Conservation (phyloP, 2,329 filamentous ascomycete species). For the Beauveria sp. region DNA sequence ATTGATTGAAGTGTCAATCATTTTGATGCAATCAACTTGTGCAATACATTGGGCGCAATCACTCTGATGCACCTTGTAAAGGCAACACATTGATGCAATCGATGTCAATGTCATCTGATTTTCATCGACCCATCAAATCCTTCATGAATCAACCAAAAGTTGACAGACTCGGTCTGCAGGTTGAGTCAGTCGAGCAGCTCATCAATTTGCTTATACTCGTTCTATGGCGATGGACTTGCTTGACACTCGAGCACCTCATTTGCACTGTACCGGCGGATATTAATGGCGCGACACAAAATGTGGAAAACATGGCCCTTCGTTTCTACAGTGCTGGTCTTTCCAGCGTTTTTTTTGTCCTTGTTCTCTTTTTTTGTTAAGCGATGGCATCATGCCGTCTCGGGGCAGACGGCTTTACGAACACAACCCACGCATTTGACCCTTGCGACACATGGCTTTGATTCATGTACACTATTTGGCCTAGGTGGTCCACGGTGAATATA, state of each 20-base stretch:
- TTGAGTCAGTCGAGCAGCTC: not conserved
- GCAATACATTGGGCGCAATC: too few species aligned
- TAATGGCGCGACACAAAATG: slow-evolving; percentile 1
- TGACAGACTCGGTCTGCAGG: too few species aligned
- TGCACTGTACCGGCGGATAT: slow-evolving; percentile 3
- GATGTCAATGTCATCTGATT: not conserved
- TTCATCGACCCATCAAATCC: not conserved
- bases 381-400: slow-evolving; percentile 9
- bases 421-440: not conserved
- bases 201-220: not conserved
- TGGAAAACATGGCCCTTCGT: slow-evolving; percentile 1
- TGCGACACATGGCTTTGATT: slow-evolving; percentile 9
- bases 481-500: not conserved
- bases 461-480: slow-evolving; percentile 9
- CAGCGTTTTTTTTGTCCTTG: not conserved
- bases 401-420: slow-evolving; percentile 8
- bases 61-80: too few species aligned
- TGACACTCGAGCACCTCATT: not conserved
- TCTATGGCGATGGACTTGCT: not conserved
- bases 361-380: not conserved
- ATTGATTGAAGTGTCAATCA: slow-evolving; percentile 41
- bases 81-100: too few species aligned
- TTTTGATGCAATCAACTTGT: too few species aligned
- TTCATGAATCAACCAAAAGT: not conserved
- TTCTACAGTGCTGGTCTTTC: not conserved